Percentiles rank a stretch among this genome's conserved stretches.
phyloP scores from a whole-genome alignment of 352 stramenopile species.

The Globisporangium nunn region DNA sequence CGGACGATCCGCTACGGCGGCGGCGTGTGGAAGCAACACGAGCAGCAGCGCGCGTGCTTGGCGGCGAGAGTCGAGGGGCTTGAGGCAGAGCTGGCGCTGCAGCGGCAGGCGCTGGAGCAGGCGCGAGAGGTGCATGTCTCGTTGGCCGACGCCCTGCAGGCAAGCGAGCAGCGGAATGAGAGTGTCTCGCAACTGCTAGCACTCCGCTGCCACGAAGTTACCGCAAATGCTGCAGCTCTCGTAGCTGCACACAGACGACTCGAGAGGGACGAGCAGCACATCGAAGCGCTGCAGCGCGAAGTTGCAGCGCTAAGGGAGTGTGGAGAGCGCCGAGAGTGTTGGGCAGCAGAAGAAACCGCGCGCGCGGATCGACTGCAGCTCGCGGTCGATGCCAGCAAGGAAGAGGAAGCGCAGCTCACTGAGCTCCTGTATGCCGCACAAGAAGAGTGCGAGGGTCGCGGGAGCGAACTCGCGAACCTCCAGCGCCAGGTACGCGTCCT shows the following conservation, averaged over 20 bases:
- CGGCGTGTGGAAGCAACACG: conserved; percentile 28
- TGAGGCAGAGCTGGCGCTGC: conserved; percentile 4
- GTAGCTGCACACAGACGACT: not conserved
- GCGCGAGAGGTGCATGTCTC: not conserved
- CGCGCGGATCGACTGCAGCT: not conserved
- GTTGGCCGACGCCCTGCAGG: not conserved
- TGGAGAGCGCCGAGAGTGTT: not conserved
- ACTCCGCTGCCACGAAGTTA: too few species aligned
- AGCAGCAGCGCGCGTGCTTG: conserved; percentile 13
- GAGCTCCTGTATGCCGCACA: conserved; percentile 17
- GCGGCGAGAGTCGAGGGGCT: conserved; percentile 6
- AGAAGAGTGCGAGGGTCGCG: conserved; percentile 8
- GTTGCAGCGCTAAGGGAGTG: not conserved
- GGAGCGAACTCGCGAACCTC: conserved; percentile 1
- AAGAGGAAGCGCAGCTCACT: conserved; percentile 9
- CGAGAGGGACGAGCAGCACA: not conserved
- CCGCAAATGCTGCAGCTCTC: not conserved
- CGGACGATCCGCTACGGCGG: conserved; percentile 19
- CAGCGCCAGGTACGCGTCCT: conserved; percentile 9
- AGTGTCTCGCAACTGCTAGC: not conserved
- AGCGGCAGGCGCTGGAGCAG: not conserved
- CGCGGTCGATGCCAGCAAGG: not conserved
- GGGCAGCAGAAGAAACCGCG: not conserved
- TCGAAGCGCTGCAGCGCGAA: not conserved
- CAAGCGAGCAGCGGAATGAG: not conserved